These are phyloP conservation scores for Notholithocarpus densiflorus DNA, from an alignment of 306 rosid species.

Conservation along the genomic window DNA sequence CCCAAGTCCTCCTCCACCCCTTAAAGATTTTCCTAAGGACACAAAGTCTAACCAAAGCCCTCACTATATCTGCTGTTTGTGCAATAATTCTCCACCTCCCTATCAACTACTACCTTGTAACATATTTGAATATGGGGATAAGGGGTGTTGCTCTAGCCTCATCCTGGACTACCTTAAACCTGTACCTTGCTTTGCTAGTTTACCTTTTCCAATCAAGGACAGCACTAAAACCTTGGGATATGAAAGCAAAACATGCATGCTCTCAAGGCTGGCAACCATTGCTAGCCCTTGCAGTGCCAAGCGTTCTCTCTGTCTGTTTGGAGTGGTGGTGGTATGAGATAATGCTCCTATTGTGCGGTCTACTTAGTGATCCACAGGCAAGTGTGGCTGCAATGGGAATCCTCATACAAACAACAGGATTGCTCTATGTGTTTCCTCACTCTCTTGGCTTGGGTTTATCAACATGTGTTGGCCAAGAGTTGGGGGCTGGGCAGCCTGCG, in stretches of 20 bases:
- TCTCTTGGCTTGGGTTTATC: not conserved
- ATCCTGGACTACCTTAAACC: conserved; percentile 3
- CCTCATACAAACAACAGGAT: conserved; percentile 6
- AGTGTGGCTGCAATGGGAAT: conserved; percentile 12
- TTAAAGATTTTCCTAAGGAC: conserved; percentile 1
- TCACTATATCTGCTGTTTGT: conserved; percentile 1
- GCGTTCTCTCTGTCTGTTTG: conserved; percentile 9
- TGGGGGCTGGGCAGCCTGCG: not conserved
- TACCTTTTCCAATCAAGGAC: conserved; percentile 4
- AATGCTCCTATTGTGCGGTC: conserved; percentile 2
- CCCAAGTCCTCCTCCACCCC: conserved; percentile 1
- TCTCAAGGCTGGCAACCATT: not conserved
- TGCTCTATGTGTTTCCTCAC: conserved; percentile 2
- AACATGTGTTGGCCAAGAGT: not conserved
- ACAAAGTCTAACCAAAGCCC: not conserved
- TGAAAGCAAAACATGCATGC: not conserved
- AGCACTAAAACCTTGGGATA: conserved; percentile 2
- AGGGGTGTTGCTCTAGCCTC: conserved; percentile 6
- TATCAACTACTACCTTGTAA: not conserved
- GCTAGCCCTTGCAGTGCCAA: conserved; percentile 2
- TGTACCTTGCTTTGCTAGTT: conserved; percentile 6
- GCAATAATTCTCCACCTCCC: conserved; percentile 4
- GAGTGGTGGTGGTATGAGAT: conserved; percentile 14
- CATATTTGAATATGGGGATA: not conserved
- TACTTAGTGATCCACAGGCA: conserved; percentile 1